A percentile compares a stretch with the other conserved stretches of the same genome.
phyloP scores from a whole-genome alignment of 1,139 yeast species.

The Suhomyces guaymorum region DNA sequence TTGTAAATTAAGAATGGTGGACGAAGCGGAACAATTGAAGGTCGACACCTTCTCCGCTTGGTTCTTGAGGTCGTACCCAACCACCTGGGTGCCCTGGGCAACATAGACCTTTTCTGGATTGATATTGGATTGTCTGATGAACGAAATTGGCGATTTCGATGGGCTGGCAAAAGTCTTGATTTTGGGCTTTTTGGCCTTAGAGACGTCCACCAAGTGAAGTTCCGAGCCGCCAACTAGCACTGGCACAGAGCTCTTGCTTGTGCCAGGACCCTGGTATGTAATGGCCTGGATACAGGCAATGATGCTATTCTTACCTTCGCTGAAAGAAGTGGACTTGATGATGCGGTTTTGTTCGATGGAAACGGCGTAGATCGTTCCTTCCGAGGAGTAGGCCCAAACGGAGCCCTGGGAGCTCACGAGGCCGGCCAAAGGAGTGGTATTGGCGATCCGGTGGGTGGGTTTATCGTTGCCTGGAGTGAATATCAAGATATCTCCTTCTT shows the following conservation, averaged over 20 bases:
- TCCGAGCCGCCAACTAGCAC: conserved; percentile 13
- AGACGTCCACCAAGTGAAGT: conserved; percentile 15
- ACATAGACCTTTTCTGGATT: conserved; percentile 11
- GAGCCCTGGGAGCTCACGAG: conserved; percentile 17
- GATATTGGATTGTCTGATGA: conserved; percentile 10
- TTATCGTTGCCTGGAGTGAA: conserved; percentile 44
- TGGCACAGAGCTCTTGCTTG: conserved; percentile 12
- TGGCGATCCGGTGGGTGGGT: conserved; percentile 32
- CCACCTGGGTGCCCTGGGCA: conserved; percentile 7
- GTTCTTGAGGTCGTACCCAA: conserved; percentile 8
- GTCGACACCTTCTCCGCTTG: conserved; percentile 4
- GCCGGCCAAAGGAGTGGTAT: conserved; percentile 19
- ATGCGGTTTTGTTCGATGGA: conserved; percentile 20
- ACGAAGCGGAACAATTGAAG: conserved; percentile 5
- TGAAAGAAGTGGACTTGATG: conserved; percentile 19
- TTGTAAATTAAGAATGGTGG: conserved; percentile 10
- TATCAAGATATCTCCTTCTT: conserved; percentile 39
- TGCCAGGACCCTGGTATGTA: conserved; percentile 11
- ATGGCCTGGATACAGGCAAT: conserved; percentile 12
- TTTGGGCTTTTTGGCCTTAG: conserved; percentile 15
- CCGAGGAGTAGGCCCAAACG: conserved; percentile 24
- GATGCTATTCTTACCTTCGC: conserved; percentile 13
- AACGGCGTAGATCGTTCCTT: conserved; percentile 18
- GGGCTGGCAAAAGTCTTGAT: conserved; percentile 5
- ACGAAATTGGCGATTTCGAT: conserved; percentile 1